Conservation (phyloP, 2,329 filamentous ascomycete species). For the Elsinoe arachidis region DNA sequence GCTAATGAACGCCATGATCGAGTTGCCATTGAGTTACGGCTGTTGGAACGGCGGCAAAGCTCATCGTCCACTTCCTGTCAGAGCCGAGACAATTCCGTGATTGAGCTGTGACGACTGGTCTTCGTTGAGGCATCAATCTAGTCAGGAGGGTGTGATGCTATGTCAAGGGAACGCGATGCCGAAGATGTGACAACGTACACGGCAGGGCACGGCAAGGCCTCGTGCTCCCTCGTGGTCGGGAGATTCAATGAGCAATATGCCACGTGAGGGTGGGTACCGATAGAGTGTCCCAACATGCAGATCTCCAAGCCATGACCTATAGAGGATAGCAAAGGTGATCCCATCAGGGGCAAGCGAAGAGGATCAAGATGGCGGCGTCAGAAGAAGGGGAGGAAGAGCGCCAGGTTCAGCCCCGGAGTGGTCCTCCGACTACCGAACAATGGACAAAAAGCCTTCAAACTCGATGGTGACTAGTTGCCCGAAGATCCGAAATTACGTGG, state of each 20-base stretch:
- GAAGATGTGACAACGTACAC: no score
- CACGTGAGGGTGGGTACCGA: not conserved
- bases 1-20: not conserved
- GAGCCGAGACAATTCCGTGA: not conserved
- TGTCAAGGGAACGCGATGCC: no score
- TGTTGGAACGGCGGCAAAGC: not conserved
- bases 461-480: no score
- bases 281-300: not conserved
- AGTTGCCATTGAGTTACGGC: constrained; percentile 9
- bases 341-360: not conserved
- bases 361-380: not conserved
- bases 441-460: no score
- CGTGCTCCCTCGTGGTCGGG: no score
- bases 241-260: not conserved
- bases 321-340: not conserved
- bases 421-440: no score
- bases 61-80: not conserved
- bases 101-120: not conserved
- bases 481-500: no score
- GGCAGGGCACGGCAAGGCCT: no score
- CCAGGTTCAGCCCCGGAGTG: no score
- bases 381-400: not conserved
- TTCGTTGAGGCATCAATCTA: not conserved
- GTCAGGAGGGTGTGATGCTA: no score
- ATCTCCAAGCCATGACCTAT: not conserved